These are phyloP conservation scores for Canavalia gladiata DNA, from an alignment of 306 rosid genomes.

Conservation along the genomic window DNA sequence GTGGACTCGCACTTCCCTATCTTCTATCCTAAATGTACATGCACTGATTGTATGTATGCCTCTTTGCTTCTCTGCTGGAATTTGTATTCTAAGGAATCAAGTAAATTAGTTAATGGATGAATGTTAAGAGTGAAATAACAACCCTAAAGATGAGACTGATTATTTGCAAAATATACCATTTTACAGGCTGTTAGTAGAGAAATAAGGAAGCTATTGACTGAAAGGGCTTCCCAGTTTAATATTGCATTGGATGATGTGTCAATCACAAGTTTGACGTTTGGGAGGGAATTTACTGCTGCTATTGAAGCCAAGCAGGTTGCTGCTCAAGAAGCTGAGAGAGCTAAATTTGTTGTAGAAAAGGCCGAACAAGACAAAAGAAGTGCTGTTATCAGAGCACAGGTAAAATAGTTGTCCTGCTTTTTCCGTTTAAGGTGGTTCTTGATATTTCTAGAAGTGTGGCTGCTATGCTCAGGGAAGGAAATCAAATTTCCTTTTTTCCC, in stretches of 20 bases:
- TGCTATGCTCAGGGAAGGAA: neutral
- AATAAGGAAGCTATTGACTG: conserved; percentile 76
- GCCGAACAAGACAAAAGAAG: conserved; percentile 92
- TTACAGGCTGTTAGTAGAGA: conserved; percentile 85
- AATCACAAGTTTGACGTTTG: conserved; percentile 77
- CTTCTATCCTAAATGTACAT: neutral
- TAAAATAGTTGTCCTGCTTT: conserved; percentile 39
- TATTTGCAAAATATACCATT: conserved; percentile 12
- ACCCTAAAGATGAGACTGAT: conserved; percentile 14
- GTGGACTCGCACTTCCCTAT: neutral
- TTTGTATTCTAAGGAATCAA: conserved; percentile 15
- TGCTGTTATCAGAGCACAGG: conserved; percentile 89
- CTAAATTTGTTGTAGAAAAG: conserved; percentile 87
- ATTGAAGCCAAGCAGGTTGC: conserved; percentile 98
- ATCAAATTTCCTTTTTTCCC: no score
- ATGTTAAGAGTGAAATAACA: conserved; percentile 4
- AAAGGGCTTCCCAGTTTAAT: conserved; percentile 82
- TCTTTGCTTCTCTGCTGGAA: conserved; percentile 6
- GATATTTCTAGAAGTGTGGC: conserved; percentile 6
- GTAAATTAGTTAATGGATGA: neutral
- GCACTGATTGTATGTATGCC: neutral
- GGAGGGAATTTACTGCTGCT: conserved; percentile 83
- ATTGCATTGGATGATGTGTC: conserved; percentile 94
- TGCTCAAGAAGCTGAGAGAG: conserved; percentile 97
- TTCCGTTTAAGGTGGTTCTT: conserved; percentile 5